Evolutionary conservation across 345 rosid genomes (phyloP).

Genomic region (Anacardium occidentale): DNA sequence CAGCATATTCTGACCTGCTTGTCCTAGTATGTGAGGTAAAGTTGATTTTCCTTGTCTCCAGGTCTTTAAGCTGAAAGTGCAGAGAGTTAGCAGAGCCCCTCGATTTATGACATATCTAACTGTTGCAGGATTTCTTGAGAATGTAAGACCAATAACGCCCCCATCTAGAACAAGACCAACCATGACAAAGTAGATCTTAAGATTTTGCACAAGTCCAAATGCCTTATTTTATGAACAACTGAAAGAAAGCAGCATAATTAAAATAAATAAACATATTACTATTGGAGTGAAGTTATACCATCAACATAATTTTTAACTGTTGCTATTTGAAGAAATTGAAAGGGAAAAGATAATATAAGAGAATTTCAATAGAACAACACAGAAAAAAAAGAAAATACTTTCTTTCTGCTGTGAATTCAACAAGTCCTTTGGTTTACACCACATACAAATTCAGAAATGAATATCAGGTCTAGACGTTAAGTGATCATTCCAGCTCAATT

Average conservation of each 20-base stretch:
- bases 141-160: conserved; percentile 70
- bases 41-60: conserved; percentile 94
- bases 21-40: conserved; percentile 82
- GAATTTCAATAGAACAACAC: neutral
- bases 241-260: neutral
- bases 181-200: conserved; percentile 22
- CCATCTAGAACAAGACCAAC: conserved; percentile 73
- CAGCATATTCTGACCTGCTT: conserved; percentile 57
- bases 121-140: conserved; percentile 59
- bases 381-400: neutral
- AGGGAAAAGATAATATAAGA: neutral
- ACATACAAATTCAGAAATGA: neutral
- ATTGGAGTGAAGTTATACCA: neutral
- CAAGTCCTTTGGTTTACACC: neutral
- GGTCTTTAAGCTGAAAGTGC: conserved; percentile 74
- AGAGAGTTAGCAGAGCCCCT: conserved; percentile 80
- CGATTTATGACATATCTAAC: conserved; percentile 59
- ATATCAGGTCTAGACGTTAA: neutral
- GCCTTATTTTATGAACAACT: neutral
- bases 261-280: neutral
- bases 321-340: neutral
- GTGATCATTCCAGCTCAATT: neutral
- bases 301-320: conserved; percentile 8
- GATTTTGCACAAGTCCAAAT: conserved; percentile 12
- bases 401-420: neutral